A percentile compares a stretch with the other conserved stretches of the same genome.
phyloP scores from a whole-genome alignment of 345 rosid genomes.

The Viola odorata region DNA sequence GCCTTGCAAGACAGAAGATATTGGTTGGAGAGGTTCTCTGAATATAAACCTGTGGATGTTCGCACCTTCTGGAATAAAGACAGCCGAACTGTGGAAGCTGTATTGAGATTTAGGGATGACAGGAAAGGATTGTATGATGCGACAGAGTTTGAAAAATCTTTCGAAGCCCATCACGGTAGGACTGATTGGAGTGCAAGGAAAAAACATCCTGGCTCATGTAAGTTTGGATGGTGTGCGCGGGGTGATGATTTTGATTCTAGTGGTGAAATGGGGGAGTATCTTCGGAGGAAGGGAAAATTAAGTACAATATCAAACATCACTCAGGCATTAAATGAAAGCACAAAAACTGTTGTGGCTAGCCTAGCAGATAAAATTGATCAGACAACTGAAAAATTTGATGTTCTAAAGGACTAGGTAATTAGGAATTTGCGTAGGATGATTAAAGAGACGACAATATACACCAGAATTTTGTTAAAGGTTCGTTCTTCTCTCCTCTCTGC shows the following conservation, averaged over 20 bases:
- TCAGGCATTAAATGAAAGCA: slow-evolving; percentile 37
- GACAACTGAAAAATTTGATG: slow-evolving; percentile 54
- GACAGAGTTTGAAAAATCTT: slow-evolving; percentile 56
- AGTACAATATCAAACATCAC: slow-evolving; percentile 46
- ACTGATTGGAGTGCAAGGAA: slow-evolving; percentile 47
- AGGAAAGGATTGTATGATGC: slow-evolving; percentile 62
- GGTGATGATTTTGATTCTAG: slow-evolving; percentile 47
- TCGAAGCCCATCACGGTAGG: slow-evolving; percentile 45
- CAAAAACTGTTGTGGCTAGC: slow-evolving; percentile 37
- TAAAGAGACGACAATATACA: slow-evolving; percentile 66
- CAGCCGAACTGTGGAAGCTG: slow-evolving; percentile 33
- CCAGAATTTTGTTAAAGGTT: slow-evolving; percentile 61
- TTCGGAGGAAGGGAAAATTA: slow-evolving; percentile 54
- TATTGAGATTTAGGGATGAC: slow-evolving; percentile 47
- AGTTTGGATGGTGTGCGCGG: slow-evolving; percentile 81
- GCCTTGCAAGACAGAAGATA: slow-evolving; percentile 13
- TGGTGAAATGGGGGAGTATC: slow-evolving; percentile 62
- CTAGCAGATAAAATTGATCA: slow-evolving; percentile 48
- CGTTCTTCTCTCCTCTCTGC: slow-evolving; percentile 2
- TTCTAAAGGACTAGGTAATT: slow-evolving; percentile 47
- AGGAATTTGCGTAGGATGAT: slow-evolving; percentile 53
- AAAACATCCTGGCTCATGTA: slow-evolving; percentile 26
- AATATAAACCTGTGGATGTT: slow-evolving; percentile 53
- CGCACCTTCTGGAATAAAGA: slow-evolving; percentile 41
- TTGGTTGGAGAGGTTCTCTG: slow-evolving; percentile 56